A percentile compares a stretch with the other conserved stretches of the same genome.
Conservation (phyloP, 192 early-diverging fungal species). For the Diversispora epigaea region DNA sequence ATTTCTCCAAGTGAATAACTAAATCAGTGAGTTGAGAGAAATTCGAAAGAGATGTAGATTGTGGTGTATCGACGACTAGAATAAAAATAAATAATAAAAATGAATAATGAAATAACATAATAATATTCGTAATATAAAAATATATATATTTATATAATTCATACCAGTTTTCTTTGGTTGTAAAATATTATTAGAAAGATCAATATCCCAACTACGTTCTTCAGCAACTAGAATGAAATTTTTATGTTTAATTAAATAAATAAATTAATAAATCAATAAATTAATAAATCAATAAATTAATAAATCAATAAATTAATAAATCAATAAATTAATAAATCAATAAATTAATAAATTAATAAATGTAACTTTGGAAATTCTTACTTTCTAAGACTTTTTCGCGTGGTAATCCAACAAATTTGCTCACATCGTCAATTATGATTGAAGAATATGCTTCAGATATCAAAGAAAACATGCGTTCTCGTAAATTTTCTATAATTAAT, state of each 20-base stretch:
- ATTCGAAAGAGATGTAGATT: slow-evolving; percentile 18
- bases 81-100: neutral
- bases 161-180: slow-evolving; percentile 31
- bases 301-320: neutral
- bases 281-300: neutral
- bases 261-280: neutral
- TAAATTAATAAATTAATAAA: neutral
- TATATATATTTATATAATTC: neutral
- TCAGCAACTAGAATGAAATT: neutral
- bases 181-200: slow-evolving; percentile 23
- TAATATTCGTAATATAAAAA: neutral
- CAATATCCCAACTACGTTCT: slow-evolving; percentile 12
- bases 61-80: neutral
- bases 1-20: slow-evolving; percentile 32
- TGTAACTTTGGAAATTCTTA: slow-evolving; percentile 3
- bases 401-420: slow-evolving; percentile 19
- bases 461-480: slow-evolving; percentile 25
- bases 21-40: slow-evolving; percentile 33
- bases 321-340: neutral
- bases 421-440: slow-evolving; percentile 21
- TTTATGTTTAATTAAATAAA: neutral
- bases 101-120: neutral
- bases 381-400: slow-evolving; percentile 7
- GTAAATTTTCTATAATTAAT: slow-evolving; percentile 18
- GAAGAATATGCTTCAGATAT: slow-evolving; percentile 34